Base-by-base conservation (phyloP, 1,284 basidiomycete genomes). In the Naganishia albida region DNA sequence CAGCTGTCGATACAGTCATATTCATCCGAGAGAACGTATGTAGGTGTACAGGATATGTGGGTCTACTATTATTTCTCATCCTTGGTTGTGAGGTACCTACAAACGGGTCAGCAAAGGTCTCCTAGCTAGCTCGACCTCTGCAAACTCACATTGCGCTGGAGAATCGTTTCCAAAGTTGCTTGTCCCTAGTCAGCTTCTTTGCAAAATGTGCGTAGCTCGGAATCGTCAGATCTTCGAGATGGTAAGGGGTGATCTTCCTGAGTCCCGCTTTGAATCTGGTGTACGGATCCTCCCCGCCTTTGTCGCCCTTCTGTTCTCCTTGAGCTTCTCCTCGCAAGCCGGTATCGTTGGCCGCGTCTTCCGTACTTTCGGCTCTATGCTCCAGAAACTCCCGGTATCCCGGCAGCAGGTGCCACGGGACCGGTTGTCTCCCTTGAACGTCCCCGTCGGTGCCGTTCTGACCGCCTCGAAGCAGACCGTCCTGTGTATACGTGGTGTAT, bases 191-290 rank as follows among this genome's bases (percentile, higher is more conserved):
- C 68, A 93, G 75, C 72, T 81, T 78, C 69, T 85, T 83, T 66
- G 85, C 91, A 54, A 94, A 81, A 71, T 81, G 81, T 68, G 91
- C 79, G 86, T 90, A 93, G 67, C 86, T 86, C 66, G 82, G 80
- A 46, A 95, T 86, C 65, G 91, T 95, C 81, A 91, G 80, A 75
- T 89, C 89, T 64, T 71, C 74, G 84, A 91, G 80, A 70, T 74
- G 80, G 79, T 88, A 94, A 67, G 87, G 89, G 71, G 85, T 86
- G 70, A 85, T 87, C 77, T 82, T 84, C 70, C 83, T 83, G 78
- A 78, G 49, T 28, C 67, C 70, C 53, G 71, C 67, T 25, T 72
- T 62, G 59, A 75, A 76, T 57, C 68, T 69, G 20, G 57, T 67
- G 64, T 55, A 66, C 49, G 67, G 69, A 26, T 69, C 65, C 13